Evolutionary conservation across 208 protist species (phyloP), one percentile per base, ranked within the genome.

Genomic region (Leishmania gerbilli): DNA sequence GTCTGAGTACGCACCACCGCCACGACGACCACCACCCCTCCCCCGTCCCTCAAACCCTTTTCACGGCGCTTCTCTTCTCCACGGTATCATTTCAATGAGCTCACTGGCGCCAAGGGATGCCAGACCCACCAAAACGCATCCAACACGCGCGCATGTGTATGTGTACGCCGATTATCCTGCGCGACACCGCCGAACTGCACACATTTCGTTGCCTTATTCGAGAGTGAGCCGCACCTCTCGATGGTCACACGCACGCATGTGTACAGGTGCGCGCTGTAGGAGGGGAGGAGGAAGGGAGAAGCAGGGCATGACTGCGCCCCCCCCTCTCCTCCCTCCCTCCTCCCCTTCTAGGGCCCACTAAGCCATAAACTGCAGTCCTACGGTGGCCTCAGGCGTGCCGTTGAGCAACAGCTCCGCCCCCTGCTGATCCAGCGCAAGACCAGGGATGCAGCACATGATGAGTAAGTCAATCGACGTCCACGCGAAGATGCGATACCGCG

Each of bases 371-470:
- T 71, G 21, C 27, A 87, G 58, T 1, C 68, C 71, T 24, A 76
- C 60, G 21, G 78, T 71, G 42, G 42, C 42, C 31, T 81, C 79
- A 55, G 76, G 81, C 58, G 72, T 77, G 34, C 86, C 90, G 67
- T 89, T 69, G 24, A 78, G 24, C 47, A 83, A 65, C 84, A 95
- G 86, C 84, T 95, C 91, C 60, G 85, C 71, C 40, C 79, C 87
- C 56, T 91, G 82, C 76, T 96, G 93, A 68, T 95, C 93, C 45
- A 93, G 80, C 40, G 85, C 89, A 31, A 87, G 76, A 21, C 89
- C 76, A 7, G 91, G 90, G 55, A 85, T 87, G 79, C 85, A 95
- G 53, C 79, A 88, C 71, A 87, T 84, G n/a, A 71, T 49, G 2
- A 83, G 34, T 27, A 93, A 71, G 67, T 93, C 89, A 4, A 64